phyloP scores from a whole-genome alignment of 2,329 filamentous ascomycete genomes.

The Beauveria pseudobassiana region DNA sequence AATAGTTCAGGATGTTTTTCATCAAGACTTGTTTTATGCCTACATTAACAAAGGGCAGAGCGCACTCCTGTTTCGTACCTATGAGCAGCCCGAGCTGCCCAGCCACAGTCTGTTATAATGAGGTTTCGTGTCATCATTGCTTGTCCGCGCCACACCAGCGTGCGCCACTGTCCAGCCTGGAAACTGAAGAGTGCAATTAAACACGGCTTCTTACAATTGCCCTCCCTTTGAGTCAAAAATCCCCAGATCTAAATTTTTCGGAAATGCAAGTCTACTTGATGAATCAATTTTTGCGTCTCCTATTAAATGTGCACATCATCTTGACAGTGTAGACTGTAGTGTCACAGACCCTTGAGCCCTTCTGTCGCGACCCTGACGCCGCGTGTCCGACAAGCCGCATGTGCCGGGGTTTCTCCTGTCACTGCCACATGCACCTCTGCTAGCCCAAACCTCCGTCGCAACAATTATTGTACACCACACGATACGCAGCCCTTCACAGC shows the following conservation, averaged over 20 bases:
- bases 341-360: not conserved
- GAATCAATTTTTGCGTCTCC: too few relatives aligned
- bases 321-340: not conserved
- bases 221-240: too few relatives aligned
- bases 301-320: too few relatives aligned
- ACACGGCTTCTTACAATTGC: not conserved
- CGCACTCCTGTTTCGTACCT: too few relatives aligned
- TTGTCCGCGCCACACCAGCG: not conserved
- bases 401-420: conserved; percentile 12
- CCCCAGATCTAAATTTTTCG: not conserved
- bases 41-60: too few relatives aligned
- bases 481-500: not conserved
- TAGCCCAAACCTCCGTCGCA: not conserved
- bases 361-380: conserved; percentile 1
- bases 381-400: conserved; percentile 9
- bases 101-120: not conserved
- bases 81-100: too few relatives aligned
- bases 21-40: too few relatives aligned
- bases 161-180: not conserved
- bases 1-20: too few relatives aligned
- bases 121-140: not conserved
- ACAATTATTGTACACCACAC: not conserved
- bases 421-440: conserved; percentile 9
- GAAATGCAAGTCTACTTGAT: not conserved
- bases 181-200: not conserved